These are phyloP conservation scores for Bauhinia variegata DNA, from an alignment of 306 rosid genomes.

Conservation along the genomic window DNA sequence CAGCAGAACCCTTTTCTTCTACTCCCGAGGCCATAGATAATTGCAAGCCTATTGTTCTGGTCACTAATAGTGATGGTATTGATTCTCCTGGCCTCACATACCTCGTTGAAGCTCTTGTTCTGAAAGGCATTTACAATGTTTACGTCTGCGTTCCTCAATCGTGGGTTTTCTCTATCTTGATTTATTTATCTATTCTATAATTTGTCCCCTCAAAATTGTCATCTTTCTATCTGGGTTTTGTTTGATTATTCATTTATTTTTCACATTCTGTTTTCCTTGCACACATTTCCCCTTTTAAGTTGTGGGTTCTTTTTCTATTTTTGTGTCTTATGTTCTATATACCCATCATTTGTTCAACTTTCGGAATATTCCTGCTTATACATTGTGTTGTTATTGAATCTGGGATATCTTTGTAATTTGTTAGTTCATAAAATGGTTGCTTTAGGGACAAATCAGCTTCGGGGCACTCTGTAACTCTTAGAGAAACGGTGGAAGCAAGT, in stretches of 20 bases:
- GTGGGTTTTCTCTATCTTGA: constrained; percentile 54
- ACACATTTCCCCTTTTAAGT: not conserved
- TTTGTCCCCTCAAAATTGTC: not conserved
- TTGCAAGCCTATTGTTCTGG: constrained; percentile 69
- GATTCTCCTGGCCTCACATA: constrained; percentile 77
- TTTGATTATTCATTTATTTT: not conserved
- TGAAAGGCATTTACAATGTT: constrained; percentile 74
- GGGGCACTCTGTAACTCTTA: constrained; percentile 81
- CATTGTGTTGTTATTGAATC: constrained; percentile 24
- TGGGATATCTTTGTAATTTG: constrained; percentile 41
- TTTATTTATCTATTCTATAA: not conserved
- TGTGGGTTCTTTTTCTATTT: constrained; percentile 7
- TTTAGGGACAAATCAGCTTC: constrained; percentile 90
- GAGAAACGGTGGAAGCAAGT: constrained; percentile 79
- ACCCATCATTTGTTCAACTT: not conserved
- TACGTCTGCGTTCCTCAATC: constrained; percentile 97
- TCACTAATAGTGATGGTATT: constrained; percentile 79
- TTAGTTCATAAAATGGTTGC: constrained; percentile 49
- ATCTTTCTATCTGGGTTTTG: constrained; percentile 1
- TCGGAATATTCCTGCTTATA: not conserved
- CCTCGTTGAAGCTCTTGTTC: constrained; percentile 82
- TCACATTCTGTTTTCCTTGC: not conserved
- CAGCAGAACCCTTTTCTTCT: constrained; percentile 52
- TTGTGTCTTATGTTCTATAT: not conserved
- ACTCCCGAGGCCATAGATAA: constrained; percentile 32